Evolutionary conservation across 2,329 filamentous ascomycete species (phyloP).

Genomic region (Cercospora sp.): DNA sequence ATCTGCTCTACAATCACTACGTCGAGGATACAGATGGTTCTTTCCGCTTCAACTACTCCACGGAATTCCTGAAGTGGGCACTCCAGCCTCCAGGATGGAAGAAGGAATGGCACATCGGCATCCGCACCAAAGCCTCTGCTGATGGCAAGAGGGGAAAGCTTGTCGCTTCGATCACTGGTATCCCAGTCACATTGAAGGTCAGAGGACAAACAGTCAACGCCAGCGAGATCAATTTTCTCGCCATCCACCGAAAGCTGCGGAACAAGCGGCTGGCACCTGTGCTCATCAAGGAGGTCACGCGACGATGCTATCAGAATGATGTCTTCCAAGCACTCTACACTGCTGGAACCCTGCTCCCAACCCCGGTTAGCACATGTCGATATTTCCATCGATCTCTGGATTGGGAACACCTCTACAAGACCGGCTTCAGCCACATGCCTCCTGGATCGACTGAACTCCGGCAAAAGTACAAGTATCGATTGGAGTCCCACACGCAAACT

Average conservation of each 20-base stretch:
- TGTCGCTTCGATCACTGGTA: conserved; percentile 92
- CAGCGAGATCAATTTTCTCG: conserved; percentile 97
- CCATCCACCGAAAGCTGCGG: conserved; percentile 96
- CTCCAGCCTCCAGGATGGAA: conserved; percentile 93
- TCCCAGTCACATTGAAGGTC: conserved; percentile 80
- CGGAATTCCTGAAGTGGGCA: conserved; percentile 87
- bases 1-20: conserved; percentile 88
- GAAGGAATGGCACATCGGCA: conserved; percentile 91
- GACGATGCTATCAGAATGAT: conserved; percentile 80
- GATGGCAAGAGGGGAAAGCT: conserved; percentile 74
- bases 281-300: conserved; percentile 96
- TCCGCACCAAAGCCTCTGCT: conserved; percentile 61
- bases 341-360: conserved; percentile 85
- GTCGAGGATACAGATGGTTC: conserved; percentile 96
- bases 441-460: conserved; percentile 77
- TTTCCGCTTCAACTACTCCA: conserved; percentile 96
- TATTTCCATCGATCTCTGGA: conserved; percentile 94
- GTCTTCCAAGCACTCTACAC: conserved; percentile 97
- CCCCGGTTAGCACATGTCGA: conserved; percentile 85
- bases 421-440: conserved; percentile 89
- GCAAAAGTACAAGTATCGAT: conserved; percentile 81
- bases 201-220: conserved; percentile 73
- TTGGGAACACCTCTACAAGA: conserved; percentile 94
- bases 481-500: conserved; percentile 69
- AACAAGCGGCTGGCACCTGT: conserved; percentile 89